phyloP scores from a whole-genome alignment of 2,329 filamentous ascomycete species.

The Diaporthe destruens region DNA sequence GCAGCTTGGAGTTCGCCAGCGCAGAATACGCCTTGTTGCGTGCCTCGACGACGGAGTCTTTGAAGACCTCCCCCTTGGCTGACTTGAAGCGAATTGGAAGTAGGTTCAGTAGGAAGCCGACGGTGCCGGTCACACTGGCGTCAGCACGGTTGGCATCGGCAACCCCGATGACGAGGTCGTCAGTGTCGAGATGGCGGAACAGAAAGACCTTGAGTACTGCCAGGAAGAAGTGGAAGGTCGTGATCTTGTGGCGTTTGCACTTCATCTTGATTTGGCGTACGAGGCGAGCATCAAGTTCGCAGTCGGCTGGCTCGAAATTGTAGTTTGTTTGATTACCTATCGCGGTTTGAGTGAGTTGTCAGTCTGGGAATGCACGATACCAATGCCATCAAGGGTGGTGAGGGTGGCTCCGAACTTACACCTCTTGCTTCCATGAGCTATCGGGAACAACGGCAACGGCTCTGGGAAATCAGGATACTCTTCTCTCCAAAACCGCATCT shows the following conservation, averaged over 20 bases:
- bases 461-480: constrained; percentile 24
- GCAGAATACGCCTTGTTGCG: constrained; percentile 50
- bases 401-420: neutral
- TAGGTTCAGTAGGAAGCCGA: constrained; percentile 64
- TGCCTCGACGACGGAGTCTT: constrained; percentile 46
- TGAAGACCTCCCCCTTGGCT: constrained; percentile 47
- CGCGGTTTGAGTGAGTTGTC: neutral
- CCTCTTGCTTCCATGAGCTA: constrained; percentile 30
- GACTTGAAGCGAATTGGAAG: constrained; percentile 57
- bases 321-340: constrained; percentile 24
- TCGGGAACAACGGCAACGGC: constrained; percentile 24
- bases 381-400: neutral
- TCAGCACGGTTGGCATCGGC: constrained; percentile 60
- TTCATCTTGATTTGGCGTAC: constrained; percentile 22
- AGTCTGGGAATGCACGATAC: neutral
- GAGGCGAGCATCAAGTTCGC: constrained; percentile 24
- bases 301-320: constrained; percentile 4
- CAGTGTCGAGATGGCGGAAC: constrained; percentile 48
- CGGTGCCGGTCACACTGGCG: constrained; percentile 47
- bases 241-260: constrained; percentile 37
- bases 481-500: constrained; percentile 25
- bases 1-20: constrained; percentile 57
- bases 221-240: constrained; percentile 61
- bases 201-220: constrained; percentile 56
- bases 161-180: constrained; percentile 62